Conservation (phyloP, 2,329 filamentous ascomycete species). For the Neophaeococcomyces mojaviensis region DNA sequence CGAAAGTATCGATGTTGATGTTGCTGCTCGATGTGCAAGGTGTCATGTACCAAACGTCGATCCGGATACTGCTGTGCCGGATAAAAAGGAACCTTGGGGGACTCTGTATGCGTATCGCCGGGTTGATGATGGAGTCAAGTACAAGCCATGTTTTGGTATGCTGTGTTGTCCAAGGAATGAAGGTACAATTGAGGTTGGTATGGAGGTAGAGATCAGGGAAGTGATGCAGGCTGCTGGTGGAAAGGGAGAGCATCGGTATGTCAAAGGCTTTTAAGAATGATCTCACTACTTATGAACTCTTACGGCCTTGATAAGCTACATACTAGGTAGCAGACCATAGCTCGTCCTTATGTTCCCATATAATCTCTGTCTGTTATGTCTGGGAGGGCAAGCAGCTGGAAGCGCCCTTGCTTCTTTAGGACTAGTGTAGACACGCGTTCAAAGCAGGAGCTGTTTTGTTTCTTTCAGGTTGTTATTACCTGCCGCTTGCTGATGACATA, state of each 20-base stretch:
- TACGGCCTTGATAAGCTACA: too few species aligned
- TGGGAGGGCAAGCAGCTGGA: too few species aligned
- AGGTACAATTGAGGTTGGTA: slow-evolving; percentile 50
- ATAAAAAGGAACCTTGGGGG: slow-evolving; percentile 55
- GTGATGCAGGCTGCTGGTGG: slow-evolving; percentile 38
- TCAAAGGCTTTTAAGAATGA: slow-evolving; percentile 30
- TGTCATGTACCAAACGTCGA: slow-evolving; percentile 61
- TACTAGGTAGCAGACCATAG: too few species aligned
- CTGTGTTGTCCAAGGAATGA: slow-evolving; percentile 52
- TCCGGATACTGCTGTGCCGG: slow-evolving; percentile 52
- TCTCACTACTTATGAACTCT: too few species aligned
- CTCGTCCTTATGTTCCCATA: too few species aligned
- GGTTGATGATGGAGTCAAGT: slow-evolving; percentile 54
- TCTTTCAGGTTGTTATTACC: too few species aligned
- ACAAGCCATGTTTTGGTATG: slow-evolving; percentile 62
- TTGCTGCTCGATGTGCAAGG: slow-evolving; percentile 52
- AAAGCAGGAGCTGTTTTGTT: too few species aligned
- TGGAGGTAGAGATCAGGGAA: slow-evolving; percentile 50
- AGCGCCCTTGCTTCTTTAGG: too few species aligned
- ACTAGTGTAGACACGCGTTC: too few species aligned
- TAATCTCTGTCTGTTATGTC: too few species aligned
- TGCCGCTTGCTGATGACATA: too few species aligned
- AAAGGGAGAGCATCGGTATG: slow-evolving; percentile 45
- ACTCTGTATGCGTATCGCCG: slow-evolving; percentile 53
- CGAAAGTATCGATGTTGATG: slow-evolving; percentile 43